Evolutionary conservation across 1,284 basidiomycete species (phyloP).

Genomic region (Melampsora americana): DNA sequence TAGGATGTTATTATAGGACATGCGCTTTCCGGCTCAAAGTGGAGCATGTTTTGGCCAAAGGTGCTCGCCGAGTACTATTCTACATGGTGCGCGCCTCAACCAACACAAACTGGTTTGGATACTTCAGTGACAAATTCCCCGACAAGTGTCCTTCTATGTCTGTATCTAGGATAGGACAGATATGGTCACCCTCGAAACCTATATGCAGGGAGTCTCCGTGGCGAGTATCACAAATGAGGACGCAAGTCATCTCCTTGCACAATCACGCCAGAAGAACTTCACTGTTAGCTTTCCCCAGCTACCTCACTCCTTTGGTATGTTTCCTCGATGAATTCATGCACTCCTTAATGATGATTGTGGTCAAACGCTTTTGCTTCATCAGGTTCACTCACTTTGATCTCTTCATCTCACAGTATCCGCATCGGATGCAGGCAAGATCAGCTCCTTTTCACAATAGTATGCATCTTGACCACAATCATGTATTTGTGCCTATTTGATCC

Average conservation of each 20-base stretch:
- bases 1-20: constrained; percentile 4
- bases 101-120: not conserved
- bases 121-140: not conserved
- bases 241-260: constrained; percentile 10
- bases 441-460: not conserved
- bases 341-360: not conserved
- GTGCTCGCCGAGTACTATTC: constrained; percentile 34
- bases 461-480: not conserved
- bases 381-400: too few relatives aligned
- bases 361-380: too few relatives aligned
- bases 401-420: not conserved
- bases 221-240: constrained; percentile 19
- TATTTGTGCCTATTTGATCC: not conserved
- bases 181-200: constrained; percentile 9
- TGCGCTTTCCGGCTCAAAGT: constrained; percentile 24
- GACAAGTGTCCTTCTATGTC: too few relatives aligned
- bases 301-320: constrained; percentile 22
- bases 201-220: constrained; percentile 11
- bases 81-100: constrained; percentile 33
- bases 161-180: constrained; percentile 19
- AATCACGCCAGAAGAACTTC: constrained; percentile 14
- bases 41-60: constrained; percentile 20
- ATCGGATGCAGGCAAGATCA: not conserved
- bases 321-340: not conserved
- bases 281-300: constrained; percentile 9